A percentile compares a stretch with the other conserved stretches of the same genome.
Conservation (phyloP, 1,284 basidiomycete species). For the Cryptococcus sp. region DNA sequence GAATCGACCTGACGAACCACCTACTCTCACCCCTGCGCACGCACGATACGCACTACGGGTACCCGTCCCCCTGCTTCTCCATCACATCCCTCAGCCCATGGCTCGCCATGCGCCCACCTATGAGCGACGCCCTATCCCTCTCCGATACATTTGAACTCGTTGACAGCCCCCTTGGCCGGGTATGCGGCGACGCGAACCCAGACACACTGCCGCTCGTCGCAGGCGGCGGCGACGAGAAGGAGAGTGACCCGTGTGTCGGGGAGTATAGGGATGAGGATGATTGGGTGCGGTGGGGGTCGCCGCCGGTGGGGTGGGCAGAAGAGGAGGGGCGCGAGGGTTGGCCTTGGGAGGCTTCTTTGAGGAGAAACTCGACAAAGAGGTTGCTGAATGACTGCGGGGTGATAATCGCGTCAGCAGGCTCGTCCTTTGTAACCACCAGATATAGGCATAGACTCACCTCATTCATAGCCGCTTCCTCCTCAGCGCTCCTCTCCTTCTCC, state of each 20-base stretch:
- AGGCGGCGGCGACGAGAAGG: slow-evolving; percentile 8
- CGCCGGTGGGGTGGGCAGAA: slow-evolving; percentile 1
- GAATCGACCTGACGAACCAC: too few relatives aligned
- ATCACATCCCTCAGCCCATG: slow-evolving; percentile 16
- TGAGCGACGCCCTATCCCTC: not conserved
- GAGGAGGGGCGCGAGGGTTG: slow-evolving; percentile 18
- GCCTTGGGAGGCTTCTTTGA: slow-evolving; percentile 71
- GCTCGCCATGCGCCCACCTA: slow-evolving; percentile 22
- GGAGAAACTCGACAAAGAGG: slow-evolving; percentile 90
- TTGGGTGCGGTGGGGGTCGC: slow-evolving; percentile 6
- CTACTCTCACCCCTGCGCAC: not conserved
- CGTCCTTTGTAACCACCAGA: not conserved
- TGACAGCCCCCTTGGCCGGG: slow-evolving; percentile 17
- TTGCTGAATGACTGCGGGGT: slow-evolving; percentile 81
- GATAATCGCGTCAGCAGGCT: slow-evolving; percentile 1
- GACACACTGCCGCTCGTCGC: not conserved
- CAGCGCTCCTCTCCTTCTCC: slow-evolving; percentile 57
- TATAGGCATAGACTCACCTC: slow-evolving; percentile 37
- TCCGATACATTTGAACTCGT: slow-evolving; percentile 18
- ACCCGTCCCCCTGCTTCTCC: not conserved
- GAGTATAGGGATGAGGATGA: slow-evolving; percentile 14
- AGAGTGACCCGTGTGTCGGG: slow-evolving; percentile 4
- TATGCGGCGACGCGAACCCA: slow-evolving; percentile 12
- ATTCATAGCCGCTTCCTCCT: slow-evolving; percentile 49
- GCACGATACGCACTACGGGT: not conserved